Evolutionary conservation across 139 green algal species (phyloP).

Genomic region (Nannochloris sp.): DNA sequence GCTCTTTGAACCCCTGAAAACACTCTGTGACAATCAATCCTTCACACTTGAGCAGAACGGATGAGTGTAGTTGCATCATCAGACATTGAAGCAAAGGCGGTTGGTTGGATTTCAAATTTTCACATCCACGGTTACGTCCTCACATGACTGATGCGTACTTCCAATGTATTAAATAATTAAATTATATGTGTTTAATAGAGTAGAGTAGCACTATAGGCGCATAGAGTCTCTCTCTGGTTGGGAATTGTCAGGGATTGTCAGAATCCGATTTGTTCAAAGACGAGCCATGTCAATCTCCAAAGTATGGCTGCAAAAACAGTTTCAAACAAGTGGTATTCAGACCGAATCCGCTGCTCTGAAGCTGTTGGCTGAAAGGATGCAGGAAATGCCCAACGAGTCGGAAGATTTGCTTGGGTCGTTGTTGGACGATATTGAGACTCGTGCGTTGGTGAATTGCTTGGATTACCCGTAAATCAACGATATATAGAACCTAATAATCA

Average conservation of each 20-base stretch:
- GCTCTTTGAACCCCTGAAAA: constrained; percentile 19
- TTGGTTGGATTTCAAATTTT: too few species aligned
- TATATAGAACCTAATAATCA: neutral
- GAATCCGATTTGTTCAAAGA: too few species aligned
- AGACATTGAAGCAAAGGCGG: too few species aligned
- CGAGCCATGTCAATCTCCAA: neutral
- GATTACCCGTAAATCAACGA: neutral
- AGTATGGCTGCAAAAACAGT: constrained; percentile 33
- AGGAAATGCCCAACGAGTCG: constrained; percentile 7
- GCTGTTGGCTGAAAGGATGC: constrained; percentile 14
- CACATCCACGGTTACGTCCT: too few species aligned
- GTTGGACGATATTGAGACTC: constrained; percentile 25
- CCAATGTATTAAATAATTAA: neutral
- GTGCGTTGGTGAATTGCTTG: constrained; percentile 3
- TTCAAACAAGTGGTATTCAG: constrained; percentile 26
- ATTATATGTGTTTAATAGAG: too few species aligned
- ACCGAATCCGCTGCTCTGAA: constrained; percentile 26
- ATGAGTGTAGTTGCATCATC: too few species aligned
- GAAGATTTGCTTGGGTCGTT: constrained; percentile 25
- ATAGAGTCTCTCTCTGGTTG: too few species aligned
- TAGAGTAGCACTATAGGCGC: neutral
- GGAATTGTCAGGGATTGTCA: too few species aligned
- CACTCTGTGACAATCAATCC: constrained; percentile 8
- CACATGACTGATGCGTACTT: neutral
- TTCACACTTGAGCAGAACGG: neutral